Base-by-base conservation (phyloP, 371 early-diverging fungal genomes). In the Lichtheimia ornata region DNA sequence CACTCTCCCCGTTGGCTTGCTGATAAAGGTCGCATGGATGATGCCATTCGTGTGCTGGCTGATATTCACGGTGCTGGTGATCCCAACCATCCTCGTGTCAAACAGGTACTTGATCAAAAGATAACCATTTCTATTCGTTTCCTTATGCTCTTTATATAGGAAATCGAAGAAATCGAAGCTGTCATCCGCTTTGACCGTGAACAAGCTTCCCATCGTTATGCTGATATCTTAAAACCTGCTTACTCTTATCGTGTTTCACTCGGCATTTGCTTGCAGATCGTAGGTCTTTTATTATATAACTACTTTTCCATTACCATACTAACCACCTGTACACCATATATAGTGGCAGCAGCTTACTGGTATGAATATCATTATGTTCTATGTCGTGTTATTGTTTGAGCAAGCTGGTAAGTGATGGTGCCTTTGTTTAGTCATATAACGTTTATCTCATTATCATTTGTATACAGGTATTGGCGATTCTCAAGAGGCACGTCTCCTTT, bases 1-100 rank as follows among this genome's bases (percentile, higher is more conserved):
- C 81, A 71, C 67, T 92, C 94, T 12, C 96, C 95, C 24, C 91
- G 96, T 74, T 96, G 94, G 94, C 74, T 96, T 57, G 81, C 86
- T 42, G 82, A 76, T 56, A 69, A 84, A 49, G 79, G 68, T 59
- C 84, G 87, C n/a, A 65, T 82, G 50, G 90, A 88, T 15, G 92
- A 94, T 62, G 93, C 90, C 12, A 70, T 80, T 13, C 50, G 66
- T 28, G 85, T 86, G 11, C 73, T 95, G 4, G 90, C 91, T 47
- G 80, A 87, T 53, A 79, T 94, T 69, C 87, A 91, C 27, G 79
- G 84, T 53, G 56, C 64, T 13, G 84, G 85, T 50, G 75, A 85
- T 53, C 63, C 63, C 41, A 71, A 79, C 30, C 75, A 72, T 57
- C 71, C 85, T 4, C 81, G 72, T 17, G 85, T 89, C 14, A 59